phyloP scores from a whole-genome alignment of 192 early-diverging fungal genomes.

The Backusella luteola region DNA sequence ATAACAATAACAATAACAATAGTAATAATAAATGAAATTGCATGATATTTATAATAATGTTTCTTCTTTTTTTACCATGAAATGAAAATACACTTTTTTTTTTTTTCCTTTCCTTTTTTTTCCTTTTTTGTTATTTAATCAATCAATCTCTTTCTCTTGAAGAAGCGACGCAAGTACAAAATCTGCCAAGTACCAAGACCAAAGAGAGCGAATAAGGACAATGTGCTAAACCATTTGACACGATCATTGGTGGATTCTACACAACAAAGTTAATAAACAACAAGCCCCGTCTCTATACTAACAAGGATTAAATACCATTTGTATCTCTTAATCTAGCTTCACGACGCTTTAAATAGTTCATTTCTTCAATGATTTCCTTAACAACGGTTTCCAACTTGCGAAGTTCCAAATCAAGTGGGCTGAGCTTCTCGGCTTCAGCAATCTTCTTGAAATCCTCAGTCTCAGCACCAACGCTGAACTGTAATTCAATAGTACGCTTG shows the following conservation, averaged over 20 bases:
- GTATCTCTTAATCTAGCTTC: constrained; percentile 86
- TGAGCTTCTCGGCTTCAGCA: constrained; percentile 75
- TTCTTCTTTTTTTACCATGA: background rate
- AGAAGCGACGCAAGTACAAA: constrained; percentile 81
- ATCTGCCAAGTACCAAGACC: constrained; percentile 78
- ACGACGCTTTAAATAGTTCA: constrained; percentile 79
- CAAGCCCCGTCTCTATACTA: background rate
- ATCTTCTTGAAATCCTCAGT: constrained; percentile 72
- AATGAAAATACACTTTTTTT: constrained; percentile 9
- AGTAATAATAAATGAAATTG: background rate
- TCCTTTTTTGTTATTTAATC: constrained; percentile 44
- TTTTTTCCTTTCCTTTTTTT: background rate
- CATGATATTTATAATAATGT: constrained; percentile 1
- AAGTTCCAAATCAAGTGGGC: constrained; percentile 88
- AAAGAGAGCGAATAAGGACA: constrained; percentile 72
- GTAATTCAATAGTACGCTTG: constrained; percentile 67
- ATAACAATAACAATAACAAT: background rate
- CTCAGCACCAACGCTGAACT: constrained; percentile 83
- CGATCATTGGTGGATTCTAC: constrained; percentile 88
- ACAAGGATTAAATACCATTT: constrained; percentile 58
- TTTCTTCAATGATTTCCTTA: constrained; percentile 78
- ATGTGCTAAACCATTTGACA: constrained; percentile 77
- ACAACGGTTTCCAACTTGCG: constrained; percentile 74
- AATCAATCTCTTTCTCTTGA: constrained; percentile 87
- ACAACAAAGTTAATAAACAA: no score